Percentiles rank a stretch among this genome's conserved stretches.
phyloP scores from a whole-genome alignment of 2,329 filamentous ascomycete genomes.

The Stachybotrys elegans region DNA sequence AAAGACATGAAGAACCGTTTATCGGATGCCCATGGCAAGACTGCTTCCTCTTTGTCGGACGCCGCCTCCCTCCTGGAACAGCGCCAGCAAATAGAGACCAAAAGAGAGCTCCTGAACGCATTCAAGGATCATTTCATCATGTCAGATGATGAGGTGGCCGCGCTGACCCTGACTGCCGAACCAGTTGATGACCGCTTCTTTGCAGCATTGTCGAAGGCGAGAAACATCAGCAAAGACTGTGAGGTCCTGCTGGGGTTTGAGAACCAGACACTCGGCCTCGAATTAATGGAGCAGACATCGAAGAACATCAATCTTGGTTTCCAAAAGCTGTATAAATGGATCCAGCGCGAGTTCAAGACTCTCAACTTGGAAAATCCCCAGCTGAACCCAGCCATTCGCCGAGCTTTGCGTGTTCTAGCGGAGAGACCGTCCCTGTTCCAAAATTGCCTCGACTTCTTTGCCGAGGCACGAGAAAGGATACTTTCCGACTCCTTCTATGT shows the following conservation, averaged over 20 bases:
- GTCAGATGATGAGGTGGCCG: conserved; percentile 72
- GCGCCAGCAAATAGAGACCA: conserved; percentile 69
- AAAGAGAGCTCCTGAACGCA: conserved; percentile 70
- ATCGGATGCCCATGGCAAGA: conserved; percentile 67
- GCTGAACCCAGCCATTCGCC: conserved; percentile 78
- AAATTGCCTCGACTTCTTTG: conserved; percentile 88
- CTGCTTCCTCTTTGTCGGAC: conserved; percentile 70
- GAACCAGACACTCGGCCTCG: conserved; percentile 79
- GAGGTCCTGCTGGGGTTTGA: conserved; percentile 86
- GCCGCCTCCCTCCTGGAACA: conserved; percentile 68
- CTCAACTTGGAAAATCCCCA: conserved; percentile 92
- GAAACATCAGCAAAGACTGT: conserved; percentile 83
- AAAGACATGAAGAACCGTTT: conserved; percentile 77
- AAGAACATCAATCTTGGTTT: conserved; percentile 84
- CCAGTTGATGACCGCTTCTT: conserved; percentile 87
- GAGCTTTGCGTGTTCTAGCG: conserved; percentile 79
- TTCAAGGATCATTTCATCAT: conserved; percentile 82
- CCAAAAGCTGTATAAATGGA: conserved; percentile 94
- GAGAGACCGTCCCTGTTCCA: conserved; percentile 89
- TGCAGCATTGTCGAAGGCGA: conserved; percentile 67
- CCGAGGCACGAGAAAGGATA: conserved; percentile 80
- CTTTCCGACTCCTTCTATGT: conserved; percentile 85
- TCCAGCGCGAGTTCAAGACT: conserved; percentile 87
- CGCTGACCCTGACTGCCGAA: conserved; percentile 71
- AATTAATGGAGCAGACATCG: conserved; percentile 87